Conservation (phyloP, 2,329 filamentous ascomycete genomes). For the Proliferodiscus dingleyae region DNA sequence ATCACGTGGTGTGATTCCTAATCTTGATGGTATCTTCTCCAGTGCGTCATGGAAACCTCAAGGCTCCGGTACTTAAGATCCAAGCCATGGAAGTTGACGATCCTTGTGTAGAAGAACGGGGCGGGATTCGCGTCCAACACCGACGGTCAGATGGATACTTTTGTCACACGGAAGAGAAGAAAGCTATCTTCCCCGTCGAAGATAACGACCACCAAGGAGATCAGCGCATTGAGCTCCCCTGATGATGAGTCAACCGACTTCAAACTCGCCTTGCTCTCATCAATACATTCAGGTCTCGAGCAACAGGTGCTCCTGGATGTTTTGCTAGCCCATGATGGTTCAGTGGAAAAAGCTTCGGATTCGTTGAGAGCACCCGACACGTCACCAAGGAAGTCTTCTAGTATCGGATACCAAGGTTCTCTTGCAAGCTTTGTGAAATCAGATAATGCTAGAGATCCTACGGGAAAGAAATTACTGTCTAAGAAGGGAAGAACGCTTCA, state of each 20-base stretch:
- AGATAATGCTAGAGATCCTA: slow-evolving; percentile 8
- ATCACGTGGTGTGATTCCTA: neutral
- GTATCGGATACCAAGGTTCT: slow-evolving; percentile 57
- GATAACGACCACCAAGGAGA: slow-evolving; percentile 9
- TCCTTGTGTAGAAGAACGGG: neutral
- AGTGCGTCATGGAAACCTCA: neutral
- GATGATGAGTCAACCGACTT: slow-evolving; percentile 78
- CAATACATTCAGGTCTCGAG: slow-evolving; percentile 61
- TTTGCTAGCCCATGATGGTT: slow-evolving; percentile 72
- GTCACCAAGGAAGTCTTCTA: slow-evolving; percentile 27
- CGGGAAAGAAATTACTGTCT: slow-evolving; percentile 49
- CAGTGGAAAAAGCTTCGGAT: slow-evolving; percentile 59
- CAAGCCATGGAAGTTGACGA: neutral
- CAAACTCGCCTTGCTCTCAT: slow-evolving; percentile 79
- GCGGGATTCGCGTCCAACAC: neutral
- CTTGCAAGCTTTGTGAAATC: slow-evolving; percentile 44
- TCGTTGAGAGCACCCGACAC: slow-evolving; percentile 40
- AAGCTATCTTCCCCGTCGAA: slow-evolving; percentile 32
- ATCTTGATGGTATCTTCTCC: neutral
- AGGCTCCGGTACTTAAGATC: neutral
- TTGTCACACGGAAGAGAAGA: slow-evolving; percentile 51
- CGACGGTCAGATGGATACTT: slow-evolving; percentile 48
- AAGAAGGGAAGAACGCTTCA: slow-evolving; percentile 80
- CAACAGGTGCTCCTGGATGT: slow-evolving; percentile 71
- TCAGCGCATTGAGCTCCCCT: slow-evolving; percentile 21